Evolutionary conservation across 768 basidiomycete genomes (phyloP), one percentile per base, ranked within the genome.

Genomic region (Porphyrellus cyaneotinctus): DNA sequence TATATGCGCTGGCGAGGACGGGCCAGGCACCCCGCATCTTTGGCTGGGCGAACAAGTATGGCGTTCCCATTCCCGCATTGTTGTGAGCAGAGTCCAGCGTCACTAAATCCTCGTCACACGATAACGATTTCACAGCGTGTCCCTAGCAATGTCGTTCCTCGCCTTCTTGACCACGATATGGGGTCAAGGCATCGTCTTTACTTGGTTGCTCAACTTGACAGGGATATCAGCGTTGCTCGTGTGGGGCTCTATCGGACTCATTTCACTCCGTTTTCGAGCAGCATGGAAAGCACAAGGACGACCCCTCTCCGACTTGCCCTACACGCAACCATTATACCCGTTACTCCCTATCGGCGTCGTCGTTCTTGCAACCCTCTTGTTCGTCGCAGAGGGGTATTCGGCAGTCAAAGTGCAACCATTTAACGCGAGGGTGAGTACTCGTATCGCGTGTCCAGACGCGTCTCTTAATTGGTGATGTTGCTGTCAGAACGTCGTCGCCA

Each of bases 1-100:
- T 84, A 8, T 67, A 78, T 31, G 77, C 82, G 1, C 72, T 89
- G n/a, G 85, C 85, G 6, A 78, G 79, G 51, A 69, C 73, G 20
- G 85, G 85, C 0, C 78, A 85, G 57, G 87, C 86, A 0, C 87
- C 87, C 15, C 72, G 69, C 28, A 51, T 84, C 49, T 87, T 88
- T 69, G 78, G 80, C 18, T 82, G 79, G 72, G 80, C 83, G 28
- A 86, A 81, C 66, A 74, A 75, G 56, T 72, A 77, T 6, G 86
- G 86, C 2, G 83, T 87, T 11, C 87, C 87, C 6, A 63, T 82
- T 13, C 78, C 79, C 7, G 76, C 78, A 6, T 64, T 82, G 0
- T 49, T 85, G 70, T 82, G 52, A 57, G 79, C 74, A 6, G 4
- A 54, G 61, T 68, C 54, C 20, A 13, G 18, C 66, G 61, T 2